Conservation (phyloP, 129 eudicot genomes). For the Apium graveolens region DNA sequence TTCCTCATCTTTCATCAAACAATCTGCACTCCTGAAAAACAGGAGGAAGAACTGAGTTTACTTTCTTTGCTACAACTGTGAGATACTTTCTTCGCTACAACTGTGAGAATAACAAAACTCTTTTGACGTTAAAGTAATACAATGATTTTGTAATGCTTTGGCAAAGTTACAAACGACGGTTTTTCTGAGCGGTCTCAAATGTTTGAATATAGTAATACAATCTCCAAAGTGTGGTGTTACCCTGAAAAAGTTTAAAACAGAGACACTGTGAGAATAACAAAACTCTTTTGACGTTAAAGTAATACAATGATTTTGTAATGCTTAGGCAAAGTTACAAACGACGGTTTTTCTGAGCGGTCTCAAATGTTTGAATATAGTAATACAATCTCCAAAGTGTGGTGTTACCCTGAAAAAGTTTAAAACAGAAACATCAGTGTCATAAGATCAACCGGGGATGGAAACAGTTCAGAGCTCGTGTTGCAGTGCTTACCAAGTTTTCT, state of each 20-base stretch:
- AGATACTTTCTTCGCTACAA: not conserved
- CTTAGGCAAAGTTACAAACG: not conserved
- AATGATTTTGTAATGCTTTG: not conserved
- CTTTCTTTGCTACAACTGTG: not conserved
- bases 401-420: conserved; percentile 38
- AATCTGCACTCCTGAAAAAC: not conserved
- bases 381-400: conserved; percentile 72
- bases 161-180: conserved; percentile 7
- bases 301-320: not conserved
- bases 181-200: conserved; percentile 38
- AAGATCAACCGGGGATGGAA: not conserved
- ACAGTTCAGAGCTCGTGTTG: not conserved
- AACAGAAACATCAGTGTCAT: not conserved
- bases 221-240: conserved; percentile 64
- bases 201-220: conserved; percentile 53
- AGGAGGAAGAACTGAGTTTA: not conserved
- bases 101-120: not conserved
- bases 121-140: not conserved
- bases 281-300: not conserved
- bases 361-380: conserved; percentile 45
- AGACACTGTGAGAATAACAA: not conserved
- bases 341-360: conserved; percentile 39
- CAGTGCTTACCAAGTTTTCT: conserved; percentile 40
- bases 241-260: conserved; percentile 30
- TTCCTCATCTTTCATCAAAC: not conserved